These are phyloP conservation scores for Chaetomium tenue DNA, from an alignment of 495 filamentous ascomycete genomes.

Conservation along the genomic window DNA sequence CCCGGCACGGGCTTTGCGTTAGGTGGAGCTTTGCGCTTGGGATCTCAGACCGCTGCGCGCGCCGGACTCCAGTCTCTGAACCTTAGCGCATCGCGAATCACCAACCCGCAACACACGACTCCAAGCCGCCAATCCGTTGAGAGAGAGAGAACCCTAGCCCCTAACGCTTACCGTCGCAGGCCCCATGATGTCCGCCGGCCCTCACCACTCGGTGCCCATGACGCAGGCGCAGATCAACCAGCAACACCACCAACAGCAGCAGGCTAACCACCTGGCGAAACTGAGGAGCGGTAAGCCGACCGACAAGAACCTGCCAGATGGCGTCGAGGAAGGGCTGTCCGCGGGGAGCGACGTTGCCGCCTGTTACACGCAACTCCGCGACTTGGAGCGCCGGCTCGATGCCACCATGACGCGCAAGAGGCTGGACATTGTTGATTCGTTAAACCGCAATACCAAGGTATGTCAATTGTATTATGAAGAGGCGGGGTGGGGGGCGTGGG, in stretches of 20 bases:
- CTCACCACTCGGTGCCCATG: constrained; percentile 53
- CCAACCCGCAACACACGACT: neutral
- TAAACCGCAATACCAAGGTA: constrained; percentile 74
- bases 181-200: constrained; percentile 34
- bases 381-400: constrained; percentile 85
- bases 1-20: constrained; percentile 4
- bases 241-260: constrained; percentile 54
- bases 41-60: constrained; percentile 12
- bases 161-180: constrained; percentile 29
- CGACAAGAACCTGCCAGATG: constrained; percentile 90
- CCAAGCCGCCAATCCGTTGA: constrained; percentile 7
- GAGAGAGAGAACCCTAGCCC: neutral
- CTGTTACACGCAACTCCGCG: constrained; percentile 77
- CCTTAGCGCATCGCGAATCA: neutral
- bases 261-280: constrained; percentile 65
- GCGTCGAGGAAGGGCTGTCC: constrained; percentile 67
- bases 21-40: constrained; percentile 20
- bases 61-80: constrained; percentile 8
- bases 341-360: constrained; percentile 73
- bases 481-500: neutral
- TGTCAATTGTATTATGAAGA: constrained; percentile 5
- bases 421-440: constrained; percentile 81
- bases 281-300: constrained; percentile 82
- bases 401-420: constrained; percentile 93
- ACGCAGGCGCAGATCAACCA: constrained; percentile 55